Conservation (phyloP, 305 asterid genomes). For the Coffea humblotiana region DNA sequence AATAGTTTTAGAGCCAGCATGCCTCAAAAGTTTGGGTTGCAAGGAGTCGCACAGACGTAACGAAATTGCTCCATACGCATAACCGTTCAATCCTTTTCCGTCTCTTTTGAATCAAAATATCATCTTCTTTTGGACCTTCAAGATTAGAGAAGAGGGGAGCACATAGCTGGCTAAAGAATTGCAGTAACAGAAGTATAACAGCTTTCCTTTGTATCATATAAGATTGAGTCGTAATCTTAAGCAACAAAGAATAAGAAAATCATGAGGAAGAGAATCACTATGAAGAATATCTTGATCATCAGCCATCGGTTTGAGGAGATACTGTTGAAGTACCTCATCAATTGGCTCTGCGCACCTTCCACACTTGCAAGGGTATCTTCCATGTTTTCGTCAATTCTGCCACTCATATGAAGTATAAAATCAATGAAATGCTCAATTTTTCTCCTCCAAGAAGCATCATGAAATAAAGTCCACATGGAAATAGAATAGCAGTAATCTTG, state of each 20-base stretch:
- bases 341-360: constrained; percentile 68
- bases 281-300: constrained; percentile 65
- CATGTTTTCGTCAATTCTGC: constrained; percentile 85
- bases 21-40: not conserved
- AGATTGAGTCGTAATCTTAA: constrained; percentile 17
- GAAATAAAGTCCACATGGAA: not conserved
- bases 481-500: not conserved
- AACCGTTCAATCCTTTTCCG: not conserved
- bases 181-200: not conserved
- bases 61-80: not conserved
- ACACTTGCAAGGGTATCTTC: constrained; percentile 71
- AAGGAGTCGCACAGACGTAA: not conserved
- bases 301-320: constrained; percentile 80
- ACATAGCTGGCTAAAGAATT: not conserved
- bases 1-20: not conserved
- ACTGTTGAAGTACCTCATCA: constrained; percentile 61
- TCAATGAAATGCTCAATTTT: not conserved
- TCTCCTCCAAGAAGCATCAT: not conserved
- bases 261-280: constrained; percentile 53
- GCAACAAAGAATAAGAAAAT: constrained; percentile 67
- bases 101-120: not conserved
- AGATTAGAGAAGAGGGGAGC: not conserved
- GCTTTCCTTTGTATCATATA: constrained; percentile 4
- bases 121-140: not conserved
- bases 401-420: not conserved